Percentiles rank a stretch among this genome's conserved stretches.
Evolutionary conservation across 768 basidiomycete genomes (phyloP).

Genomic region (Mycena haematopus): DNA sequence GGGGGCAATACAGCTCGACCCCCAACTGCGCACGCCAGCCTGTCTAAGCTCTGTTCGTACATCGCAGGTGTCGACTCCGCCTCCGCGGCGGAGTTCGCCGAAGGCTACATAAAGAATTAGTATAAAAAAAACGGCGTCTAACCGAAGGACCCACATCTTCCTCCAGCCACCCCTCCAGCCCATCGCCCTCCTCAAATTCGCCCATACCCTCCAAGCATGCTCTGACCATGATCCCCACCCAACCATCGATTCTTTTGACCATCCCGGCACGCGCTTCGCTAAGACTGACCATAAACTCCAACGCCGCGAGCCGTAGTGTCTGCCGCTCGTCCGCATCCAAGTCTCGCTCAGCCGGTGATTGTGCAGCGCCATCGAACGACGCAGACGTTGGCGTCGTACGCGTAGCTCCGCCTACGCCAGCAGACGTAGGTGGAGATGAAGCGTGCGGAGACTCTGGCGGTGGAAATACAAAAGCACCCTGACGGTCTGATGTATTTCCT

Average conservation of each 20-base stretch:
- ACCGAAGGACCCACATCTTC: conserved; percentile 67
- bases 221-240: conserved; percentile 73
- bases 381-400: conserved; percentile 40
- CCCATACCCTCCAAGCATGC: conserved; percentile 86
- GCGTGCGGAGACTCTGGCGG: conserved; percentile 34
- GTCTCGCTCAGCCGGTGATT: conserved; percentile 41
- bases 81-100: conserved; percentile 63
- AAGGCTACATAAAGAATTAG: conserved; percentile 51
- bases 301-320: conserved; percentile 71
- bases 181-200: conserved; percentile 63
- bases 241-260: conserved; percentile 71
- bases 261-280: conserved; percentile 75
- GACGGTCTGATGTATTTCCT: conserved; percentile 30
- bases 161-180: conserved; percentile 65
- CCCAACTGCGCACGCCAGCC: conserved; percentile 81
- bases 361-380: conserved; percentile 35
- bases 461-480: conserved; percentile 50
- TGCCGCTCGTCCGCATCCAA: conserved; percentile 70
- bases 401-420: conserved; percentile 53
- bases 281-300: conserved; percentile 87
- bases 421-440: conserved; percentile 52
- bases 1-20: conserved; percentile 78
- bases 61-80: conserved; percentile 72
- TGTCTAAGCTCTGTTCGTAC: conserved; percentile 85
- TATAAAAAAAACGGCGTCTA: conserved; percentile 1